Evolutionary conservation across 23 red algal genomes (phyloP), one percentile per base, ranked within the genome.

Genomic region (Chondrus crispus): DNA sequence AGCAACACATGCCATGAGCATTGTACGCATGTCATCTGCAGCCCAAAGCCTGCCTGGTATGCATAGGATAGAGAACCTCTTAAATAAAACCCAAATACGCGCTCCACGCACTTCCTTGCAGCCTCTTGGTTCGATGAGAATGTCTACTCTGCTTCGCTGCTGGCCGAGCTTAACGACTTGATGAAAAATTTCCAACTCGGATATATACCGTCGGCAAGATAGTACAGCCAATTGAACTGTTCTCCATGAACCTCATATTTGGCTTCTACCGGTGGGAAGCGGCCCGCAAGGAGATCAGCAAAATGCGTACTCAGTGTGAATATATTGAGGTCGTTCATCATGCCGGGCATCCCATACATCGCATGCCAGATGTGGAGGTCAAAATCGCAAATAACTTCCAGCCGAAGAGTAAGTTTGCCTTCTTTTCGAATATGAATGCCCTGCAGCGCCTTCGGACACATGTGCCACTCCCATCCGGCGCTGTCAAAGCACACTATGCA

Each of bases 151-250:
- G 0, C 38, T 22, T 39, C 1, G 37, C 26, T 45, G 29, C 26
- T 38, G 22, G 28, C n/a, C 26, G 33, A 26, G 43, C 26, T 24
- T 20, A 39, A 11, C n/a, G 2, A 60, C 20, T 60, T n/a, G 45
- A 60, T 37, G 28, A 60, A 57, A 11, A 57, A 30, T 82, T 82
- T 82, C 77, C 77, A 2, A 82, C 40, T 1, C 20, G 77, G 77
- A 37, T 82, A 82, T 57, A 82, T 60, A 8, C 77, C 45, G 41
- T 82, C 77, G 20, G 77, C 40, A 33, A 82, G 46, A 47, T 58
- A 82, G 77, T 82, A 82, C 19, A 82, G 55, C 77, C 49, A 82
- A 47, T 82, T 82, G 40, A 60, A 82, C 26, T 33, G 5, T 53
- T 58, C 29, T 35, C 77, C 77, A 33, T 20, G n/a, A 11, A 82